Evolutionary conservation across 306 rosid genomes (phyloP).

Genomic region (Gynostemma pentaphyllum): DNA sequence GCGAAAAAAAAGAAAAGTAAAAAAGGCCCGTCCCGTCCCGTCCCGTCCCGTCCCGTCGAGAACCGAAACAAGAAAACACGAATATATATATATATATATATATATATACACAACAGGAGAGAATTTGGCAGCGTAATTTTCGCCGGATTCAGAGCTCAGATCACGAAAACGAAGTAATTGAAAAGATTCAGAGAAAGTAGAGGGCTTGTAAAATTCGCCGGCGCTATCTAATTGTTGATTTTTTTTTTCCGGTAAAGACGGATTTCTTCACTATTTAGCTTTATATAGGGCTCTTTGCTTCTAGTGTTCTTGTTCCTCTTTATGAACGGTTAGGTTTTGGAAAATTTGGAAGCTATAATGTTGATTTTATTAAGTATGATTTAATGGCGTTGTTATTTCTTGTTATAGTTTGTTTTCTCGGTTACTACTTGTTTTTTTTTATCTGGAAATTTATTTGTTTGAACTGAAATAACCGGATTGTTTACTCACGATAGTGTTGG

Average conservation of each 20-base stretch:
- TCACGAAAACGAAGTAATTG: background rate
- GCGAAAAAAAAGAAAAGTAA: background rate
- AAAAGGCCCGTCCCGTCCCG: no score
- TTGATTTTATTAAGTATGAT: background rate
- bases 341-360: constrained; percentile 2
- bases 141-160: constrained; percentile 14
- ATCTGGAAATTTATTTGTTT: background rate
- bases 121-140: constrained; percentile 5
- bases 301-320: background rate
- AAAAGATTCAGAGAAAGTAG: background rate
- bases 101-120: background rate
- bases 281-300: background rate
- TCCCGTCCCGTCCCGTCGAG: background rate
- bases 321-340: background rate
- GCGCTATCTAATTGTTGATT: no score
- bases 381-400: background rate
- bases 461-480: background rate
- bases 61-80: no score
- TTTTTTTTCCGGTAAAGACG: constrained; percentile 3
- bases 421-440: background rate
- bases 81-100: background rate
- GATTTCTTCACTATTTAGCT: background rate
- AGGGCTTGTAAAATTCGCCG: background rate
- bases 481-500: background rate
- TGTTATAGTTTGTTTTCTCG: background rate